These are phyloP conservation scores for Castanea mollissima DNA, from an alignment of 306 rosid genomes.

Conservation along the genomic window DNA sequence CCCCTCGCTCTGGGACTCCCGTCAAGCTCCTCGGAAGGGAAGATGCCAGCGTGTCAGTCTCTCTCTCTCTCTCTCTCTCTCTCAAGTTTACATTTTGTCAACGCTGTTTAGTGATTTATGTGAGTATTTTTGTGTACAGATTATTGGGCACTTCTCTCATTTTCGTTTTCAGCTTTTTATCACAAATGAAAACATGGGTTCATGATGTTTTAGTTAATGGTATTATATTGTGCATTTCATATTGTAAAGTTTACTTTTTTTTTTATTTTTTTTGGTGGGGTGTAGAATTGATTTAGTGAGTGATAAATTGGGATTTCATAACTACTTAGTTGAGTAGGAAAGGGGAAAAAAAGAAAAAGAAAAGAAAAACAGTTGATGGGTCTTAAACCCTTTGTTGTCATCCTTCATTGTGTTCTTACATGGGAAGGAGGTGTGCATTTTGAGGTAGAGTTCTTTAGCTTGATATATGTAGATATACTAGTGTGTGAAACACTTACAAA, in stretches of 20 bases:
- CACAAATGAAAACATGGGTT: background rate
- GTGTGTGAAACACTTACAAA: background rate
- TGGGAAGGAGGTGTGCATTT: too few species aligned
- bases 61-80: background rate
- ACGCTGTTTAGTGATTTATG: background rate
- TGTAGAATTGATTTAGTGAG: background rate
- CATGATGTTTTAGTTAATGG: background rate
- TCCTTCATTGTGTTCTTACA: too few species aligned
- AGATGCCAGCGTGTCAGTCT: conserved; percentile 63
- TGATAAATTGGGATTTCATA: background rate
- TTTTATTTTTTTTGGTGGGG: background rate
- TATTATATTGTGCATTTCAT: background rate
- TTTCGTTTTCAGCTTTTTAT: background rate
- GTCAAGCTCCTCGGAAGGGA: conserved; percentile 70
- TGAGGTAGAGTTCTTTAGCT: background rate
- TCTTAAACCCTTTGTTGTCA: too few species aligned
- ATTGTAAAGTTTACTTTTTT: background rate
- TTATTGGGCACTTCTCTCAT: background rate
- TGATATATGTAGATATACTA: background rate
- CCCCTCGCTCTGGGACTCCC: conserved; percentile 68
- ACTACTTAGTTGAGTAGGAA: too few species aligned
- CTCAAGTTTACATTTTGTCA: background rate
- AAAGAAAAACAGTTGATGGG: too few species aligned
- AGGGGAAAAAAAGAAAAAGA: too few species aligned
- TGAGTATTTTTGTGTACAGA: background rate